Base-by-base conservation (phyloP, 345 rosid species). In the Dovyalis caffra region DNA sequence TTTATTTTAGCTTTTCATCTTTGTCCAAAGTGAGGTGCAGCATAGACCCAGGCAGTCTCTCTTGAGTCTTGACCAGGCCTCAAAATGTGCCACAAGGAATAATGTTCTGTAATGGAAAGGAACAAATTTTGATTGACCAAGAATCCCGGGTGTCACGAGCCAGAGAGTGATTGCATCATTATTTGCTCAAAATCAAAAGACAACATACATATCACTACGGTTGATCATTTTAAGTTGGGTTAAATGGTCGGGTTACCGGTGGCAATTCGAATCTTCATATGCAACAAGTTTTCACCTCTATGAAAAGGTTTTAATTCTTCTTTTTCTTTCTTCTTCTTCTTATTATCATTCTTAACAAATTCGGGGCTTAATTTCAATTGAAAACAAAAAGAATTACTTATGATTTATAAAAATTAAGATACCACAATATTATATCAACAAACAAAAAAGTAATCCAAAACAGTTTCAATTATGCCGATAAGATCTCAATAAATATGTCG, bases 11-110 rank as follows among this genome's bases (percentile, higher is more conserved):
- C 64, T 65, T 64, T 65, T 45, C 47, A 33, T 15, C 67, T 64
- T 76, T 83, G 61, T 32, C 34, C 43, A 64, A 71, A 79, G 82
- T 35, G 47, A 32, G 72, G 33, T 23, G 76, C 70, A 49, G 70
- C 61, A 20, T 45, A 32, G 70, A 47, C 35, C n/a, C 73, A 8
- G 32, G 18, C 21, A 34, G 28, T 29, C n/a, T n/a, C n/a, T n/a
- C n/a, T n/a, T n/a, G n/a, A n/a, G 25, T 4, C 64, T 57, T 71
- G 69, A 79, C 74, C 71, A 11, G 15, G 25, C 73, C 77, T 69
- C 70, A 45, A 73, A 64, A 70, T 31, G 23, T 66, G 49, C 34
- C 74, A 1, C 40, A 70, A 25, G 15, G n/a, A n/a, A n/a, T 68
- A 75, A 75, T 47, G 76, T 60, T 78, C 66, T 68, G 26, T 7